Conservation (phyloP, 2,329 filamentous ascomycete species). For the Fusarium sambucinum region DNA sequence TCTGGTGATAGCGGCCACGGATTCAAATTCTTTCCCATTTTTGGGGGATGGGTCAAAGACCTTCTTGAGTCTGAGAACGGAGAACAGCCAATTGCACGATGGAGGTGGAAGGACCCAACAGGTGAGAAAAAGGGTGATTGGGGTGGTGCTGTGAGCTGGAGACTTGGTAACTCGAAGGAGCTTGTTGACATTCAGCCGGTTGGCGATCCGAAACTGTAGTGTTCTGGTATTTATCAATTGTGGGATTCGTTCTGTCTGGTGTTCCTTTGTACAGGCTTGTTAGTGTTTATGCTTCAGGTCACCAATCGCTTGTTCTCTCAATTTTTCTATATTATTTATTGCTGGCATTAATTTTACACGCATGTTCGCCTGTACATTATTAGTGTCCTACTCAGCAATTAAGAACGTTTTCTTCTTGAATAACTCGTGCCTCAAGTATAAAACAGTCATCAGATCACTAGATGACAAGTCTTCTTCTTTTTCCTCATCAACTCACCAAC, state of each 20-base stretch:
- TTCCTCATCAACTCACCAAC: background rate
- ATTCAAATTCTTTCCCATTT: slow-evolving; percentile 72
- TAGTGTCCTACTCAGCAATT: background rate
- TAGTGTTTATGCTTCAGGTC: background rate
- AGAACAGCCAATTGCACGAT: slow-evolving; percentile 59
- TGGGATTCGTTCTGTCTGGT: background rate
- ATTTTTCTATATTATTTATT: background rate
- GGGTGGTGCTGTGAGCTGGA: slow-evolving; percentile 54
- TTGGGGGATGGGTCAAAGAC: slow-evolving; percentile 66
- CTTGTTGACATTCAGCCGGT: slow-evolving; percentile 38
- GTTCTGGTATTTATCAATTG: background rate
- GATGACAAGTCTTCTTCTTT: background rate
- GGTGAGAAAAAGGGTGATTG: slow-evolving; percentile 40
- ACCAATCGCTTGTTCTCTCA: background rate
- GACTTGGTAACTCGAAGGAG: slow-evolving; percentile 51
- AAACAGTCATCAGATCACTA: background rate
- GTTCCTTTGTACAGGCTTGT: background rate
- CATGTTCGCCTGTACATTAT: background rate
- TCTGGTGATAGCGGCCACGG: slow-evolving; percentile 72
- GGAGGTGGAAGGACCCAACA: slow-evolving; percentile 63
- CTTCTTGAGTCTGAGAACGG: slow-evolving; percentile 57
- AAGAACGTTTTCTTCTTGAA: background rate
- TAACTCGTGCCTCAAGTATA: background rate
- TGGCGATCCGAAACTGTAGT: slow-evolving; percentile 17
- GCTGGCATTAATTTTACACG: background rate